phyloP scores from a whole-genome alignment of 2,329 filamentous ascomycete genomes.

The Botrytis pseudocinerea region DNA sequence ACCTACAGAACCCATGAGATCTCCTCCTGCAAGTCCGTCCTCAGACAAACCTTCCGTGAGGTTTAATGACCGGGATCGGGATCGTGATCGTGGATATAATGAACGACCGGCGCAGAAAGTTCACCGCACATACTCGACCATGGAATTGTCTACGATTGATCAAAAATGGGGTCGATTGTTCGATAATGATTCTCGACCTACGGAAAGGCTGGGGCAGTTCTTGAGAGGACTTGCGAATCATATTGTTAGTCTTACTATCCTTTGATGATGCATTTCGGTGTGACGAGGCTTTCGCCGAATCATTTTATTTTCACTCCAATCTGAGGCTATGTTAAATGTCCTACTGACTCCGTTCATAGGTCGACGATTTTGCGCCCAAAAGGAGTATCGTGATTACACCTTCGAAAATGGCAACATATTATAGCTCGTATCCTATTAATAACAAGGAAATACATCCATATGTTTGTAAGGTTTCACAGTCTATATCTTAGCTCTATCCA shows the following conservation, averaged over 20 bases:
- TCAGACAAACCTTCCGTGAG: slow-evolving; percentile 38
- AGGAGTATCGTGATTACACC: slow-evolving; percentile 73
- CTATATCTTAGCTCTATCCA: neutral
- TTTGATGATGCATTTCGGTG: neutral
- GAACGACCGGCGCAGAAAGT: slow-evolving; percentile 12
- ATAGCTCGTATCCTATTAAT: slow-evolving; percentile 63
- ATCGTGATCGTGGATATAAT: slow-evolving; percentile 13
- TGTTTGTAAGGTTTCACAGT: slow-evolving; percentile 51
- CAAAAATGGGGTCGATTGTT: slow-evolving; percentile 78
- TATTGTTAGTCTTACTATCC: slow-evolving; percentile 55
- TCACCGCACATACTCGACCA: slow-evolving; percentile 35
- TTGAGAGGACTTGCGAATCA: slow-evolving; percentile 72
- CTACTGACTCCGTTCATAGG: slow-evolving; percentile 46
- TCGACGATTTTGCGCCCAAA: slow-evolving; percentile 67
- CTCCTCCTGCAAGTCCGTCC: slow-evolving; percentile 40
- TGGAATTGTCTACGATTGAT: slow-evolving; percentile 62
- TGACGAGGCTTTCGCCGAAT: slow-evolving; percentile 6
- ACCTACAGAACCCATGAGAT: slow-evolving; percentile 34
- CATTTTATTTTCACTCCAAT: neutral
- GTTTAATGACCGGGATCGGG: slow-evolving; percentile 32
- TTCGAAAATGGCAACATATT: slow-evolving; percentile 72
- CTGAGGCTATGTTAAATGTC: neutral
- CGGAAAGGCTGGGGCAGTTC: slow-evolving; percentile 67
- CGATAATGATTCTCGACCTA: slow-evolving; percentile 65
- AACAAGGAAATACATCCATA: slow-evolving; percentile 67